Evolutionary conservation across 345 rosid genomes (phyloP).

Genomic region (Ricinus communis): DNA sequence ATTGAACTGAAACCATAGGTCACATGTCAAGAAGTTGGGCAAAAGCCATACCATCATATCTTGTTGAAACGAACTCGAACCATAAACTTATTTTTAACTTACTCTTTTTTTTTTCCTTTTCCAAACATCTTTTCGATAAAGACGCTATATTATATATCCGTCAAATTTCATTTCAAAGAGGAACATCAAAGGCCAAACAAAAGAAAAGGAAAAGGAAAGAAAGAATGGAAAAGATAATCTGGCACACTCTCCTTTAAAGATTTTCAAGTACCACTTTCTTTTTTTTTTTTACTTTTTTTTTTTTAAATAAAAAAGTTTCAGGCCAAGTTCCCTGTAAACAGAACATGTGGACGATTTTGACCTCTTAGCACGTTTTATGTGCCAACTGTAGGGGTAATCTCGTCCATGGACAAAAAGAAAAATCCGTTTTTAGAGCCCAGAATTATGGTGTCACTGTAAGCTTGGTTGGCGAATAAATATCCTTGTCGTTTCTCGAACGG

Average conservation of each 20-base stretch:
- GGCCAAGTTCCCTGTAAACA: not conserved
- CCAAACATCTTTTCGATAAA: conserved; percentile 2
- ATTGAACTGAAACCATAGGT: not conserved
- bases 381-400: conserved; percentile 14
- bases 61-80: conserved; percentile 13
- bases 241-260: conserved; percentile 3
- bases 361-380: not conserved
- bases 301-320: not conserved
- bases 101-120: not conserved
- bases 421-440: conserved; percentile 22
- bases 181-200: not conserved
- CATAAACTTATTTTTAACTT: not conserved
- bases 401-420: conserved; percentile 8
- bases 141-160: not conserved
- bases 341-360: not conserved
- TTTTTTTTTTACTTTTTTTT: not conserved
- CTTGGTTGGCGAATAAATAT: conserved; percentile 39
- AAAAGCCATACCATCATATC: conserved; percentile 9
- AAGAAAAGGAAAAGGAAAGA: too few relatives aligned
- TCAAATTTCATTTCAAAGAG: not conserved
- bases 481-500: conserved; percentile 46
- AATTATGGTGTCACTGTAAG: conserved; percentile 41
- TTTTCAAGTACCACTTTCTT: not conserved
- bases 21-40: not conserved
- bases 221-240: too few relatives aligned